Evolutionary conservation across 1,284 basidiomycete species (phyloP).

Genomic region (Moniliella sp.): DNA sequence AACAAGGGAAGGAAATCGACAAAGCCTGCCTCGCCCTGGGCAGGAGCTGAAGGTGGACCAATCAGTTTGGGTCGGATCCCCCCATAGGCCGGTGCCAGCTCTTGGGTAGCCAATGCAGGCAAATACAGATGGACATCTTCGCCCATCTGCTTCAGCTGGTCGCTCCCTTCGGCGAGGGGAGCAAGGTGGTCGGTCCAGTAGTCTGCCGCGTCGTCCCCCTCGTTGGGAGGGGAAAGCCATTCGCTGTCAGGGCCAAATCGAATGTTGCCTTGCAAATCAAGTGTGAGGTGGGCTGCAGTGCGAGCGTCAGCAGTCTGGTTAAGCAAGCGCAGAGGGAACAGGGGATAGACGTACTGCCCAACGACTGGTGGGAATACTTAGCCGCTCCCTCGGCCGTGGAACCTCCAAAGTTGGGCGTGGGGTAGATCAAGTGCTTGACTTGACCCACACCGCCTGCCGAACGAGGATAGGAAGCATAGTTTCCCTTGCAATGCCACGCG

Average conservation of each 20-base stretch:
- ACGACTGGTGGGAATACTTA: conserved; percentile 17
- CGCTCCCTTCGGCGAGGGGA: conserved; percentile 6
- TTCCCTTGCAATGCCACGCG: conserved; percentile 27
- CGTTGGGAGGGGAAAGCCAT: conserved; percentile 46
- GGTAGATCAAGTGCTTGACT: conserved; percentile 23
- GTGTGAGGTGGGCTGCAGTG: conserved; percentile 15
- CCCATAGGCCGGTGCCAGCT: conserved; percentile 64
- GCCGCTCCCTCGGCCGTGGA: conserved; percentile 4
- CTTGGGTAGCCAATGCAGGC: conserved; percentile 46
- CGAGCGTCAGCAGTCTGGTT: neutral
- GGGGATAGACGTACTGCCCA: conserved; percentile 12
- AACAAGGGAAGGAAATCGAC: conserved; percentile 50
- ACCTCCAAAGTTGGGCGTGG: conserved; percentile 17
- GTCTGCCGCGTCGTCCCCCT: conserved; percentile 9
- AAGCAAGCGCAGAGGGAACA: too few species aligned
- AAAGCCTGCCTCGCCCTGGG: conserved; percentile 47
- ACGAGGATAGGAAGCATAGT: conserved; percentile 24
- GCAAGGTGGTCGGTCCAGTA: conserved; percentile 13
- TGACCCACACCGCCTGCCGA: conserved; percentile 9
- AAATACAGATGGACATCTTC: conserved; percentile 42
- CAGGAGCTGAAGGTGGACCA: too few species aligned
- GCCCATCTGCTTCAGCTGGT: conserved; percentile 20
- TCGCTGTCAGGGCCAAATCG: conserved; percentile 84
- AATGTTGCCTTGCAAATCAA: conserved; percentile 67
- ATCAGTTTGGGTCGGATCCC: conserved; percentile 76